Conservation (phyloP, 352 stramenopile species). For the Phytophthora cactorum region DNA sequence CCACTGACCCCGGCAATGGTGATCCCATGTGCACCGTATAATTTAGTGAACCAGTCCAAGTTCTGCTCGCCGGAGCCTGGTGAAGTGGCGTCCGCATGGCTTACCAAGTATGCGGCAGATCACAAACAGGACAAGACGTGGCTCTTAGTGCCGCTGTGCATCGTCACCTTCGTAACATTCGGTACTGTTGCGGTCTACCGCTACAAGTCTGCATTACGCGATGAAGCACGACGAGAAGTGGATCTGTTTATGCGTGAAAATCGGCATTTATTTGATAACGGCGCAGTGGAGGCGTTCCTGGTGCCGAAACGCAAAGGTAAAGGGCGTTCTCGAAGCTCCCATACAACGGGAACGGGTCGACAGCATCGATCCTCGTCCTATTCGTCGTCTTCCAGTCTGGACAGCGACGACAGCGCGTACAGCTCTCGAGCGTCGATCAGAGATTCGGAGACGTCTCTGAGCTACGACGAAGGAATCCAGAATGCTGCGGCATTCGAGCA, state of each 20-base stretch:
- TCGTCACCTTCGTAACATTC: conserved; percentile 58
- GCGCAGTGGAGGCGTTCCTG: conserved; percentile 53
- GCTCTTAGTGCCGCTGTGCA: conserved; percentile 64
- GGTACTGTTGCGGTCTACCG: conserved; percentile 52
- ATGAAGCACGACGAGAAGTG: conserved; percentile 35
- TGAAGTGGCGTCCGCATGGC: conserved; percentile 51
- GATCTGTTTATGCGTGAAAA: conserved; percentile 48
- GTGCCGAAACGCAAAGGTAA: conserved; percentile 33
- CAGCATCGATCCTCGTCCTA: neutral
- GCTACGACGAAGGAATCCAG: conserved; percentile 41
- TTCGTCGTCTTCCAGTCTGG: conserved; percentile 17
- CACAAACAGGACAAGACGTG: conserved; percentile 60
- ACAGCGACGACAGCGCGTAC: conserved; percentile 34
- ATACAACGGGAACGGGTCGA: conserved; percentile 2
- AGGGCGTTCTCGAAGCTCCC: conserved; percentile 3
- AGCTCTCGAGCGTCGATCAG: conserved; percentile 28
- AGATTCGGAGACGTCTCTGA: conserved; percentile 18
- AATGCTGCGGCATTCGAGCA: conserved; percentile 61
- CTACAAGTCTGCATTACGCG: conserved; percentile 54
- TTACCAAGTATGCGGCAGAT: conserved; percentile 58
- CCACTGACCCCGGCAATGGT: conserved; percentile 54
- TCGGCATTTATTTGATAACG: conserved; percentile 50
- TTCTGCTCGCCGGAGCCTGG: conserved; percentile 50
- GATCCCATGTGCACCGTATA: conserved; percentile 65
- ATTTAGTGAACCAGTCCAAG: conserved; percentile 38